Base-by-base conservation (phyloP, 2,329 filamentous ascomycete genomes). In the Amauroascus niger region DNA sequence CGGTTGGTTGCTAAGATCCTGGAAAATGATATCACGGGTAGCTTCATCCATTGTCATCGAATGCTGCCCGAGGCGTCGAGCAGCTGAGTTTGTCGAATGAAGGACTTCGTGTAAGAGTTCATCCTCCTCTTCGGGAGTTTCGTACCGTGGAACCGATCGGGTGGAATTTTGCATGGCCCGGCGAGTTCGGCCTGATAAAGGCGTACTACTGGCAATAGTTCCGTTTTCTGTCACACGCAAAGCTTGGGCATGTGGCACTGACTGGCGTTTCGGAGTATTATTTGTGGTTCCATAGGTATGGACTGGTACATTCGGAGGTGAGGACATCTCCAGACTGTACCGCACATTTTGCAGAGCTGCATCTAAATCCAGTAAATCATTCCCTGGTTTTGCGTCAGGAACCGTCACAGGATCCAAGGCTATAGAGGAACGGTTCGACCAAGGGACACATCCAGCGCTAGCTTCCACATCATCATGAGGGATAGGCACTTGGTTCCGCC, bases 71-170 rank as follows among this genome's bases (percentile, higher is more conserved):
- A 95, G 75, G 8, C 82, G 82, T 65, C 81, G 84, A 64, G 87
- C 86, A 6, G 83, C 87, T 57, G 80, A 81, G 62, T 84, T 84
- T 0, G 89, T 87, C 5, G 87, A 88, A 47, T 83, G 79, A 40
- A 96, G 76, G 18, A 83, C 89, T 70, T 98, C 93, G 61, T 96
- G 90, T 8, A 97, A 77, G 8, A 98, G 78, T 71, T 98, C 93
- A 56, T 98, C 93, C 65, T 97, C 91, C 69, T 98, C 93, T 63
- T 95, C 90, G 1, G 93, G 88, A 0, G 90, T 90, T 65, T 98
- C 93, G 66, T 97, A 96, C 58, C 88, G 84, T 62, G 87, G 85
- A 47, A 86, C 82, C 3, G 86, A 86, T 58, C 88, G 84, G 3
- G 77, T 74, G 13, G 87, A 83, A 67, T 77, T 75, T 57, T 80